Conservation (phyloP, 1,139 yeast genomes). For the Candida sp. region DNA sequence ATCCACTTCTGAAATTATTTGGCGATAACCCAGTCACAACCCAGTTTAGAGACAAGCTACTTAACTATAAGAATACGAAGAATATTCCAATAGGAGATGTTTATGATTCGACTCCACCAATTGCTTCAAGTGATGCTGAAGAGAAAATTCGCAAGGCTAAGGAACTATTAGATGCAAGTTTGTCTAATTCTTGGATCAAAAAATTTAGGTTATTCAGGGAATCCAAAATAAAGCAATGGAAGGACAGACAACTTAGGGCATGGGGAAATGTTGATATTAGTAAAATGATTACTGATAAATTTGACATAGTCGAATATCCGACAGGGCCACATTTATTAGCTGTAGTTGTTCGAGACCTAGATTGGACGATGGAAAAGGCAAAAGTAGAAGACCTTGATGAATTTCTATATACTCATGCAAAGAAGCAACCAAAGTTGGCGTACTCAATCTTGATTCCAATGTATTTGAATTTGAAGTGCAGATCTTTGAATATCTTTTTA, state of each 20-base stretch:
- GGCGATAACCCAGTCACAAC: neutral
- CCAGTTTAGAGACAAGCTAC: neutral
- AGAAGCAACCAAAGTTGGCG: slow-evolving; percentile 38
- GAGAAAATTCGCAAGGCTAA: slow-evolving; percentile 30
- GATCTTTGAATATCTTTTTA: slow-evolving; percentile 28
- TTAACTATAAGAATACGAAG: neutral
- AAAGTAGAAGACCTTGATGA: slow-evolving; percentile 30
- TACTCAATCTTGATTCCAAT: slow-evolving; percentile 42
- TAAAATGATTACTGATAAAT: slow-evolving; percentile 27
- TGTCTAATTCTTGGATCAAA: slow-evolving; percentile 70
- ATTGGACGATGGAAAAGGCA: slow-evolving; percentile 26
- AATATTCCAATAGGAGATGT: slow-evolving; percentile 1
- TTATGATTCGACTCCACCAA: slow-evolving; percentile 2
- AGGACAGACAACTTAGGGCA: slow-evolving; percentile 17
- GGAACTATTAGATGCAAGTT: slow-evolving; percentile 37
- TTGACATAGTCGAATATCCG: slow-evolving; percentile 31
- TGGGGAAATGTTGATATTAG: slow-evolving; percentile 38
- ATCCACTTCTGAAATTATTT: slow-evolving; percentile 2
- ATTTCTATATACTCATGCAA: slow-evolving; percentile 33
- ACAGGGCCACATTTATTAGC: slow-evolving; percentile 36
- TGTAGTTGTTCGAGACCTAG: slow-evolving; percentile 27
- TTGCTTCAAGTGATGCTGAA: slow-evolving; percentile 22
- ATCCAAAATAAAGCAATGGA: slow-evolving; percentile 25
- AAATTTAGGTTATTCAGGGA: slow-evolving; percentile 25
- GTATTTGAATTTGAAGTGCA: slow-evolving; percentile 24